phyloP scores from a whole-genome alignment of 345 rosid species.

The Carallia pectinifolia region DNA sequence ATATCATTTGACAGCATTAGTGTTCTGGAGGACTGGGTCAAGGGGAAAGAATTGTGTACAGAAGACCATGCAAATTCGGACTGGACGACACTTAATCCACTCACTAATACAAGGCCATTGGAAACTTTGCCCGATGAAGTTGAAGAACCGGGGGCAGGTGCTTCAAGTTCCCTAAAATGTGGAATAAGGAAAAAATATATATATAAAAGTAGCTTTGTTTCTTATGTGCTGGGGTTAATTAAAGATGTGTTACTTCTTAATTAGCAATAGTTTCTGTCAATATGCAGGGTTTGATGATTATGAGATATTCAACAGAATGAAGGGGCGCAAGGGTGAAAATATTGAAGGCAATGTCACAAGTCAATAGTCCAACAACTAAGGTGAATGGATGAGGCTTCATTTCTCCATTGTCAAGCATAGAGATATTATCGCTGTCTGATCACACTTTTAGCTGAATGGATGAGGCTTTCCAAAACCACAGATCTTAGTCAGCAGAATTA shows the following conservation, averaged over 20 bases:
- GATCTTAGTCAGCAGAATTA: background rate
- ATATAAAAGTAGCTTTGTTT: background rate
- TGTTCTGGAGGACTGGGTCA: conserved; percentile 25
- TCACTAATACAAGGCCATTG: background rate
- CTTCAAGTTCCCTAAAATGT: background rate
- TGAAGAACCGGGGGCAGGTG: conserved; percentile 26
- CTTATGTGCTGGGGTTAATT: background rate
- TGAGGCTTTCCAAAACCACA: background rate
- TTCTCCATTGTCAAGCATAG: background rate
- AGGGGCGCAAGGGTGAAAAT: conserved; percentile 42
- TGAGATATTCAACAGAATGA: conserved; percentile 25
- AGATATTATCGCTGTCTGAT: background rate
- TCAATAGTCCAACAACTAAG: conserved; percentile 1
- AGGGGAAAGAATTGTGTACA: conserved; percentile 15
- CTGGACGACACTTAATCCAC: conserved; percentile 23
- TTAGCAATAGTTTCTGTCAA: background rate
- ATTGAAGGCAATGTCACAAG: conserved; percentile 14
- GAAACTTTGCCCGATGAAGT: conserved; percentile 8
- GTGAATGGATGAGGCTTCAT: background rate
- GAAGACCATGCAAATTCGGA: conserved; percentile 12
- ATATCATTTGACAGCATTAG: conserved; percentile 16
- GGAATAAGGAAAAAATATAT: background rate
- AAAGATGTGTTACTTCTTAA: background rate
- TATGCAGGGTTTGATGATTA: conserved; percentile 30
- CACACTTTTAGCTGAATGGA: background rate